Base-by-base conservation (phyloP, 2,329 filamentous ascomycete species). In the Cladophialophora immunda region DNA sequence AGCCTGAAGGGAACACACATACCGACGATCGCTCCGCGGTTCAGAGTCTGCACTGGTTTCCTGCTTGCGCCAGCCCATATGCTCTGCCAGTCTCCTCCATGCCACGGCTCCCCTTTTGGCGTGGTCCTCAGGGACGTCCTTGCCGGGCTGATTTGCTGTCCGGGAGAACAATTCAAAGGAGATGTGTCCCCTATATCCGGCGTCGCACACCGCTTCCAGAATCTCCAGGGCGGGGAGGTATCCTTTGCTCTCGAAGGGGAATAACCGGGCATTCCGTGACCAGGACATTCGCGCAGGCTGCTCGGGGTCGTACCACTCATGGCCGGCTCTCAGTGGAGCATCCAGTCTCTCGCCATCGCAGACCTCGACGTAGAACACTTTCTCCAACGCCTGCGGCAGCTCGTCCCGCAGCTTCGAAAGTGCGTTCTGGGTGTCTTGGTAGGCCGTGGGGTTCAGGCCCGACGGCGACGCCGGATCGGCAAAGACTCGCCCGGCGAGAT, bases 351-450 rank as follows among this genome's bases (percentile, higher is more conserved):
- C 90, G 0, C 87, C 92, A 73, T 94, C 91, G 4, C 91, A 91
- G 7, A 94, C 84, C 75, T 94, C 92, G 1, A 94, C 82, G 73
- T 91, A 92, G 73, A 93, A 92, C 0, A 94, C 82, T 75, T 90
- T 92, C 50, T 80, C 76, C 1, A 86, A 81, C 27, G 67, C 68
- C 15, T 52, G 22, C 4, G 70, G 59, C 11, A 70, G 54, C 0
- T 79, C 80, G 1, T 80, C 71, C 0, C 88, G 77, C 5, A 93
- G 78, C 4, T 83, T 80, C 34, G 80, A 76, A 52, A 92, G 77
- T 0, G 88, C 89, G 0, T 80, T 79, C 7, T 77, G 75, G 1
- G 91, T 82, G 0, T 82, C 84, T 4, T 80, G 78, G 2, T 90
- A 86, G 7, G 86, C 89, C 67, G 86, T 81, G 0, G 78, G 70